A percentile compares a stretch with the other conserved stretches of the same genome.
Evolutionary conservation across 202 grass and related monocot species (phyloP).

Genomic region (Setaria italica): DNA sequence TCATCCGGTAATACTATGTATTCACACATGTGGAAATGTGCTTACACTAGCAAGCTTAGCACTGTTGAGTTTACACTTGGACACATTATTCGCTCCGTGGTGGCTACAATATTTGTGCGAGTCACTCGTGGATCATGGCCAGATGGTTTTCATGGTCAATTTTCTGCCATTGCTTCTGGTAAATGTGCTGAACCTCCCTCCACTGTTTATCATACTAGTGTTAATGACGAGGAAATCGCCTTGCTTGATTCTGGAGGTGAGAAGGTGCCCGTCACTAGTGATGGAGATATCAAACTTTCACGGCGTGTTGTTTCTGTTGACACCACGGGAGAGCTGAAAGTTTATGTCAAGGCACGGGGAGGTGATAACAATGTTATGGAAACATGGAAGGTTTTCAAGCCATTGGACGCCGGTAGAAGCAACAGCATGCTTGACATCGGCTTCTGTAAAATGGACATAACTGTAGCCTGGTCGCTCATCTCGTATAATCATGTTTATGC

Average conservation of each 20-base stretch:
- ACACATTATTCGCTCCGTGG: neutral
- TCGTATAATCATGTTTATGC: neutral
- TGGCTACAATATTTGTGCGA: neutral
- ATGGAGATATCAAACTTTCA: neutral
- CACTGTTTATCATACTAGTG: neutral
- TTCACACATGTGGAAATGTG: neutral
- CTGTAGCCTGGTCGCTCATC: neutral
- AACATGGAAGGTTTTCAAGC: neutral
- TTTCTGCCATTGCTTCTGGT: neutral
- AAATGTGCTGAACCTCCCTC: accelerated
- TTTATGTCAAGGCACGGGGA: neutral
- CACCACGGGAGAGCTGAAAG: neutral
- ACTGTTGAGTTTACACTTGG: neutral
- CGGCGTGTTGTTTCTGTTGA: neutral
- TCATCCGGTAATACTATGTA: accelerated
- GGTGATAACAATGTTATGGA: neutral
- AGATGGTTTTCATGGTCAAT: neutral
- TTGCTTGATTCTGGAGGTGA: neutral
- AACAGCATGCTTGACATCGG: neutral
- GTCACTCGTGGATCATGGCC: neutral
- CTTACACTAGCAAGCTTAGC: neutral
- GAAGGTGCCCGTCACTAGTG: neutral
- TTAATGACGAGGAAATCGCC: neutral
- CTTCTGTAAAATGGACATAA: neutral
- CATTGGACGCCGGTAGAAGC: neutral